These are phyloP conservation scores for Euclidium syriacum DNA, from an alignment of 345 rosid species.

Conservation along the genomic window DNA sequence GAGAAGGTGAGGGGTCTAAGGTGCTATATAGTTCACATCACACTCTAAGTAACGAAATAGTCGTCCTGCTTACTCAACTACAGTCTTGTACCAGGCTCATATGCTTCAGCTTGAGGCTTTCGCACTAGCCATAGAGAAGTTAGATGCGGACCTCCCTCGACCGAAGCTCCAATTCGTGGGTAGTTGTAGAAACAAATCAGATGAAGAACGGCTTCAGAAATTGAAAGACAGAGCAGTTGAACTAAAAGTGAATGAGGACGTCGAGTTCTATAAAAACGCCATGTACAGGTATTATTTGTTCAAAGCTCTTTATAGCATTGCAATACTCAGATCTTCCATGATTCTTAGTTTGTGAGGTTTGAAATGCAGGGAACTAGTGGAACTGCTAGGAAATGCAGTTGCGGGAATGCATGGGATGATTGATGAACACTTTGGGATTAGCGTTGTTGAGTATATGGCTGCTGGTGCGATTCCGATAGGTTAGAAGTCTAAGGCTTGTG, in stretches of 20 bases:
- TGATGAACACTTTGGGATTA: slow-evolving; percentile 89
- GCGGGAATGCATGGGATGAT: slow-evolving; percentile 81
- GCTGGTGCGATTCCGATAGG: slow-evolving; percentile 97
- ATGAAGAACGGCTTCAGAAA: slow-evolving; percentile 74
- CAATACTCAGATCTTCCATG: background rate
- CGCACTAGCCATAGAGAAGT: slow-evolving; percentile 47
- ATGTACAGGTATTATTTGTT: slow-evolving; percentile 60
- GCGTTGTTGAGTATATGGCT: slow-evolving; percentile 92
- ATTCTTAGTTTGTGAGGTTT: background rate
- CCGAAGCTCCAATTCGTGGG: slow-evolving; percentile 94
- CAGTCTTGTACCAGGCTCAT: slow-evolving; percentile 68
- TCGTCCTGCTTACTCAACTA: slow-evolving; percentile 20
- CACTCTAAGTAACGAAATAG: slow-evolving; percentile 17
- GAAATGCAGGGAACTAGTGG: slow-evolving; percentile 63
- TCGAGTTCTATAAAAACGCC: slow-evolving; percentile 69
- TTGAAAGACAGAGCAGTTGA: slow-evolving; percentile 67
- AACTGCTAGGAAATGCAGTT: slow-evolving; percentile 64
- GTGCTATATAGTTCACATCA: slow-evolving; percentile 29
- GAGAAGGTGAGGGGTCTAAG: slow-evolving; percentile 81
- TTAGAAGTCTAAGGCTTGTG: slow-evolving; percentile 13
- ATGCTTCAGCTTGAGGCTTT: slow-evolving; percentile 91
- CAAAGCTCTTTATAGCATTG: background rate
- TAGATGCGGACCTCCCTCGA: slow-evolving; percentile 45
- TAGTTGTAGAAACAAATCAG: slow-evolving; percentile 80
- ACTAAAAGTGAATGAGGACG: slow-evolving; percentile 52